These are phyloP conservation scores for Cairneyella variabilis DNA, from an alignment of 495 filamentous ascomycete species.

Conservation along the genomic window DNA sequence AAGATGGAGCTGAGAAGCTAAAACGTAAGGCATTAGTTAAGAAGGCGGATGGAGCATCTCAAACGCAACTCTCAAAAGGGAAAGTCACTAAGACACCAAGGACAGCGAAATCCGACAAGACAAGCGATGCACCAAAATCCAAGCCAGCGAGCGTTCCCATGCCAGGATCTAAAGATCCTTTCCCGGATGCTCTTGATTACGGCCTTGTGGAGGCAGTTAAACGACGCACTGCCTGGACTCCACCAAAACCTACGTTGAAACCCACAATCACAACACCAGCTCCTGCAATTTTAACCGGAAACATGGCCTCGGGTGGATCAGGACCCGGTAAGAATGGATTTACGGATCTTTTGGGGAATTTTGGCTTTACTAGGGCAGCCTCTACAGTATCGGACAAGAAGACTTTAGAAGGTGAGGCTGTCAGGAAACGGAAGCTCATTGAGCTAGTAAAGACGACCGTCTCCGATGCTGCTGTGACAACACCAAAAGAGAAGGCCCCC, in stretches of 20 bases:
- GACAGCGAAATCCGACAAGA: not conserved
- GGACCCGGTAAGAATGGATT: conserved; percentile 17
- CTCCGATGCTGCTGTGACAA: conserved; percentile 14
- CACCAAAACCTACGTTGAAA: conserved; percentile 30
- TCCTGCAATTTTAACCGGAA: not conserved
- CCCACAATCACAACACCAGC: not conserved
- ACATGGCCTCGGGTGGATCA: conserved; percentile 7
- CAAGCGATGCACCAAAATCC: not conserved
- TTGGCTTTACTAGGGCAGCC: conserved; percentile 20
- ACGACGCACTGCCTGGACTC: conserved; percentile 56
- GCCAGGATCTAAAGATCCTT: conserved; percentile 1
- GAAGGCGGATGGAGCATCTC: conserved; percentile 19
- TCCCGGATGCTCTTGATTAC: conserved; percentile 22
- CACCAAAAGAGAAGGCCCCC: conserved; percentile 46
- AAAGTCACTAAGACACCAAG: conserved; percentile 31
- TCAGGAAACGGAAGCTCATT: conserved; percentile 49
- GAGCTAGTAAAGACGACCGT: conserved; percentile 34
- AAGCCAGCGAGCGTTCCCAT: not conserved
- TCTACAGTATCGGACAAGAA: conserved; percentile 25
- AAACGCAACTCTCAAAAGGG: conserved; percentile 30
- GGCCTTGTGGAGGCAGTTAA: conserved; percentile 43
- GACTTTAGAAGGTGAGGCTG: conserved; percentile 28
- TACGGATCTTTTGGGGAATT: conserved; percentile 26
- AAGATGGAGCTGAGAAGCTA: conserved; percentile 26
- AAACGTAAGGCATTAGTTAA: conserved; percentile 32